Evolutionary conservation across 805 yeast genomes (phyloP).

Genomic region (Ogataea philodendri): DNA sequence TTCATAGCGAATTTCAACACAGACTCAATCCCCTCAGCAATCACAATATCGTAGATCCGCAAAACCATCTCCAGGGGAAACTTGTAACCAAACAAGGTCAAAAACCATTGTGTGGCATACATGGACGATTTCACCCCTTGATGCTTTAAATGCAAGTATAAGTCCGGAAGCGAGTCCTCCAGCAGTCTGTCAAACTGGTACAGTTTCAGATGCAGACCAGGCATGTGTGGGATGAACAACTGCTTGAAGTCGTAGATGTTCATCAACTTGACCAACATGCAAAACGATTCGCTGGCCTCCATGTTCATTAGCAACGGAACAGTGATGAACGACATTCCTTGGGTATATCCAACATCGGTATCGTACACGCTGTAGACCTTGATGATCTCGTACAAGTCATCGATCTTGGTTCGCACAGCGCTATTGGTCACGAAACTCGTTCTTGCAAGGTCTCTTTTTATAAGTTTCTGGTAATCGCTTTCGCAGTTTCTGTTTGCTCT

Average conservation of each 20-base stretch:
- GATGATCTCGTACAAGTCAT: slow-evolving; percentile 68
- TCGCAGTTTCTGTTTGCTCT: slow-evolving; percentile 43
- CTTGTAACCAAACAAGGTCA: slow-evolving; percentile 91
- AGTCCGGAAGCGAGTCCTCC: slow-evolving; percentile 70
- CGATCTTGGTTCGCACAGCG: slow-evolving; percentile 53
- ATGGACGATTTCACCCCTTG: slow-evolving; percentile 90
- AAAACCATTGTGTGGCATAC: slow-evolving; percentile 98
- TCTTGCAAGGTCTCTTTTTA: slow-evolving; percentile 77
- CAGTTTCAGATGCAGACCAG: slow-evolving; percentile 78
- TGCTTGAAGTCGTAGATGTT: slow-evolving; percentile 77
- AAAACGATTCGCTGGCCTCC: slow-evolving; percentile 82
- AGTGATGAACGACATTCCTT: slow-evolving; percentile 93
- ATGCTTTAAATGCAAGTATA: slow-evolving; percentile 71
- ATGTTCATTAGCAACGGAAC: slow-evolving; percentile 82
- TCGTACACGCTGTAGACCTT: slow-evolving; percentile 84
- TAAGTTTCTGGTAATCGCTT: slow-evolving; percentile 69
- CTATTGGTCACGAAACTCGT: slow-evolving; percentile 73
- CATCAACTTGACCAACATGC: slow-evolving; percentile 79
- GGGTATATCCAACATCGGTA: slow-evolving; percentile 94
- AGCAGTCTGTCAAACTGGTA: slow-evolving; percentile 89
- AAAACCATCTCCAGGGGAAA: slow-evolving; percentile 88
- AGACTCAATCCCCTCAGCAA: slow-evolving; percentile 90
- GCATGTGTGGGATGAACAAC: slow-evolving; percentile 85
- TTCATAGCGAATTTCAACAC: slow-evolving; percentile 81
- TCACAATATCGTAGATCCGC: slow-evolving; percentile 81